Base-by-base conservation (phyloP, 805 yeast species). In the Saccharomycopsis capsularis region DNA sequence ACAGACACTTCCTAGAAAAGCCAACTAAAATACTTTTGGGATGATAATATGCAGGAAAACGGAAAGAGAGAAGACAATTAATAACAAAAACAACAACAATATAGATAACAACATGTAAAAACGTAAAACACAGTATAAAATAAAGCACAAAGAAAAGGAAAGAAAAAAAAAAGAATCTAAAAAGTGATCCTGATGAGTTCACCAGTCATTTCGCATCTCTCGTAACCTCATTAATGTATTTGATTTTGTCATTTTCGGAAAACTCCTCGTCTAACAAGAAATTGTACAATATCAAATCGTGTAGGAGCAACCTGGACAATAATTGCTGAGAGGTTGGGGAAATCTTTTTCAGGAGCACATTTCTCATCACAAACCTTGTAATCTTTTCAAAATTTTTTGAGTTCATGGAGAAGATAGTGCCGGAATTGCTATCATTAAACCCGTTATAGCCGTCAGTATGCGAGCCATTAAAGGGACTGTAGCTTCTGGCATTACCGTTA, bases 201-300 rank as follows among this genome's bases (percentile, higher is more conserved):
- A n/a, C n/a, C n/a, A n/a, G n/a, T n/a, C n/a, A n/a, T n/a, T n/a
- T n/a, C n/a, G n/a, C n/a, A n/a, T 25, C 38, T 45, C 30, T 38
- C 7, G 42, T 41, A 2, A 47, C 39, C 11, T 46, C 40, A n/a
- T 39, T 44, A 11, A 46, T 40, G 30, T 46, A 49, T 9, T 38
- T 22, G 7, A 47, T 34, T 25, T 47, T 47, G 18, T 41, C 40
- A 13, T 19, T 30, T n/a, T 44, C 48, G 19, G 25, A 36, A 24
- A 43, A 47, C 7, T 40, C 30, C 19, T 42, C 36, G 15, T 38
- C 36, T 35, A 23, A 27, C 36, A 51, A 43, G 22, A 51, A 51
- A 25, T 40, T 46, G 23, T 47, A 51, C 19, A 51, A 35, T 5
- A 51, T 43, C 27, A 40, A 21, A 41, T 51, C 54, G 3, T 35